Evolutionary conservation across 1,284 basidiomycete species (phyloP), one percentile per base, ranked within the genome.

Genomic region (Ceratobasidium sp.): DNA sequence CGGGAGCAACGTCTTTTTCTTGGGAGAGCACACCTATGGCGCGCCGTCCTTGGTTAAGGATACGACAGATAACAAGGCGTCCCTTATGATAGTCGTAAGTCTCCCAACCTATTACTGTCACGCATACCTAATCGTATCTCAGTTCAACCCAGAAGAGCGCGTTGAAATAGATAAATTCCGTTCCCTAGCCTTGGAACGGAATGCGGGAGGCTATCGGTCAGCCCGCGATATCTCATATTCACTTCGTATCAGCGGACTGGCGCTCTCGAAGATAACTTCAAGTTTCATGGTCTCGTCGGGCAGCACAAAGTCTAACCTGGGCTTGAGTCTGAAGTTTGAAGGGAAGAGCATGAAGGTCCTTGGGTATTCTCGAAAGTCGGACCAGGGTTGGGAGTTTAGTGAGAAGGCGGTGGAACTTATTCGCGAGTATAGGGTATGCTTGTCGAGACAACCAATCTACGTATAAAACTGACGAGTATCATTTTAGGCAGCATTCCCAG

Each of bases 311-410:
- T 88, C 88, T 75, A 99, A 99, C 81, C 86, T 99, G 41, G 98
- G 98, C 3, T 87, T 99, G 27, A 94, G 94, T 80, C 88, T 99
- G 79, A 99, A 99, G 83, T 99, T 99, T 77, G 98, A 99, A 81
- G 94, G 91, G 27, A 98, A 98, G 84, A 89, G 91, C n/a, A 84
- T 97, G 79, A 99, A 99, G 84, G 98, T 99, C 1, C 88, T 99
- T 47, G 95, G 95, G 75, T 99, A 98, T 82, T 93, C 96, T 31
- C 88, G 91, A 78, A 97, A 98, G 84, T 89, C 91, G 36, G 91
- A 91, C 19, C 85, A 89, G 19, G 88, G 90, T 54, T 99, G 98
- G 98, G 97, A 99, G 82, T 99, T 93, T 81, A 98, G 95, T 78
- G 90, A 96, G 77, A 93, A 92, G 81, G 91, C 97, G 0, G 84